Conservation (phyloP, 2,329 filamentous ascomycete species). For the Fonsecaea multimorphosa region DNA sequence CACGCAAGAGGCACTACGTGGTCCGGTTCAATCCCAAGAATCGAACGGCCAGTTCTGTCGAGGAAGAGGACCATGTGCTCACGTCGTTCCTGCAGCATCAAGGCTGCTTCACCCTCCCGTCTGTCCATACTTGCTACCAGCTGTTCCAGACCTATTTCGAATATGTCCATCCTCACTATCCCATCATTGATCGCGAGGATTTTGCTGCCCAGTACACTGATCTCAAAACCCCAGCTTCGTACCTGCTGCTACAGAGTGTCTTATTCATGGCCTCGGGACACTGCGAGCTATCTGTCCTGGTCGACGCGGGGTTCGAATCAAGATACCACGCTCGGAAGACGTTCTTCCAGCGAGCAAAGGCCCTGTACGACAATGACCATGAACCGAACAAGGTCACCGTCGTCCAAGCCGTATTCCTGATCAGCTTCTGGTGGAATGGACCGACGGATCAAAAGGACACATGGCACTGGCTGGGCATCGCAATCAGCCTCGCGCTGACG, state of each 20-base stretch:
- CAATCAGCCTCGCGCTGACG: slow-evolving; percentile 29
- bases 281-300: slow-evolving; percentile 27
- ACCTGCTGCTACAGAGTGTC: slow-evolving; percentile 36
- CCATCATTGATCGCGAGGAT: slow-evolving; percentile 35
- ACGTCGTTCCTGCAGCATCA: slow-evolving; percentile 36
- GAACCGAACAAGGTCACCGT: slow-evolving; percentile 37
- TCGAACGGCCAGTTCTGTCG: slow-evolving; percentile 29
- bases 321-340: slow-evolving; percentile 38
- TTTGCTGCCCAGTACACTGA: slow-evolving; percentile 34
- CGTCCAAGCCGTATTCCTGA: slow-evolving; percentile 37
- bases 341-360: slow-evolving; percentile 40
- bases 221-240: slow-evolving; percentile 30
- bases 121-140: slow-evolving; percentile 32
- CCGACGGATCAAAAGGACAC: slow-evolving; percentile 43
- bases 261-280: slow-evolving; percentile 35
- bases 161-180: slow-evolving; percentile 39
- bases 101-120: slow-evolving; percentile 32
- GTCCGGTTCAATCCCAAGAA: slow-evolving; percentile 33
- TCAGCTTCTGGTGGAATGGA: slow-evolving; percentile 39
- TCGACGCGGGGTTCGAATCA: slow-evolving; percentile 29
- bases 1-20: slow-evolving; percentile 30
- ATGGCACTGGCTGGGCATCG: slow-evolving; percentile 46
- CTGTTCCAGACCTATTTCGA: slow-evolving; percentile 39
- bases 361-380: slow-evolving; percentile 40
- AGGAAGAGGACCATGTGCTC: slow-evolving; percentile 34